These are phyloP conservation scores for Aphanomyces cochlioides DNA, from an alignment of 352 stramenopile species.

Conservation along the genomic window DNA sequence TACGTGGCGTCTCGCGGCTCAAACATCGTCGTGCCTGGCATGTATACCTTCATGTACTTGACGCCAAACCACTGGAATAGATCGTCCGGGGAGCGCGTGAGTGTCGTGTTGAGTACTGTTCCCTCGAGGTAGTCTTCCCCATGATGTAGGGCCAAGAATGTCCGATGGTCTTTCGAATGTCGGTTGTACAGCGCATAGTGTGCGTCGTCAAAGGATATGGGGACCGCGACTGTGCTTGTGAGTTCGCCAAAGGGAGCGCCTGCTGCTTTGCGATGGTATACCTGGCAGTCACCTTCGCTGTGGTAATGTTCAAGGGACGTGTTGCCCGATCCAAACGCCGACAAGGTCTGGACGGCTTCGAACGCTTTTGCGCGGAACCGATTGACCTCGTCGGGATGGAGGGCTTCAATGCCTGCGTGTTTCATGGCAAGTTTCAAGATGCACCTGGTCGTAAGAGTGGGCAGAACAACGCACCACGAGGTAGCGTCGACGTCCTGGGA, in stretches of 20 bases:
- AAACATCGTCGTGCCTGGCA: constrained; percentile 20
- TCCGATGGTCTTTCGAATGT: background rate
- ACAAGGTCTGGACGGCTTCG: background rate
- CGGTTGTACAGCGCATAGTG: constrained; percentile 12
- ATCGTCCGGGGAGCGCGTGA: background rate
- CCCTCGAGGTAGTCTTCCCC: constrained; percentile 17
- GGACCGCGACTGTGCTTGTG: background rate
- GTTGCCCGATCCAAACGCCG: background rate
- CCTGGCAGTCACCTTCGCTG: background rate
- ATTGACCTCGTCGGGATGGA: too few relatives aligned
- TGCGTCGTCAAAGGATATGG: background rate
- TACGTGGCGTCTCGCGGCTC: constrained; percentile 20
- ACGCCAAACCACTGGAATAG: constrained; percentile 10
- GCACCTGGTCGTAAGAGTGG: too few relatives aligned
- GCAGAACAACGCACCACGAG: too few relatives aligned
- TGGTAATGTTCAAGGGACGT: background rate
- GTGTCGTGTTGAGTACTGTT: constrained; percentile 11
- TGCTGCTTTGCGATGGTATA: constrained; percentile 12
- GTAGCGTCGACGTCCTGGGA: too few relatives aligned
- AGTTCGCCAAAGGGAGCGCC: constrained; percentile 4
- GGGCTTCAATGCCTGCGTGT: too few relatives aligned
- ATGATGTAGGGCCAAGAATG: constrained; percentile 13
- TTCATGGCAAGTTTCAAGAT: too few relatives aligned
- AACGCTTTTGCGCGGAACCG: background rate
- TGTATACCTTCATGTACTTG: constrained; percentile 23